A percentile compares a stretch with the other conserved stretches of the same genome.
Conservation (phyloP, 2,329 filamentous ascomycete genomes). For the Hypoxylon sp. region DNA sequence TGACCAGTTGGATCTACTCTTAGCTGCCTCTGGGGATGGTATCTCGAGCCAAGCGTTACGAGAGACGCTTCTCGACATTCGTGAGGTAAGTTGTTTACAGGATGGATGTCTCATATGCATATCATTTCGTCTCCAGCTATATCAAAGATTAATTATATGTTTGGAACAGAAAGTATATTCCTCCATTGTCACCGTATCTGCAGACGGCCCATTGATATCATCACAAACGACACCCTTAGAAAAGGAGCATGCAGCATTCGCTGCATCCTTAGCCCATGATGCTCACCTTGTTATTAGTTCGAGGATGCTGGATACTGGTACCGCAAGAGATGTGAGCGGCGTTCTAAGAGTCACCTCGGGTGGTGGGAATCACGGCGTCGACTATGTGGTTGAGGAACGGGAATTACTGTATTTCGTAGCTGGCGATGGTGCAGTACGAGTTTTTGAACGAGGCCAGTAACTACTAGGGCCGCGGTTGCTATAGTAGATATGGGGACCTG, state of each 20-base stretch:
- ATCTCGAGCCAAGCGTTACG: slow-evolving; percentile 62
- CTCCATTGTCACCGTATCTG: slow-evolving; percentile 76
- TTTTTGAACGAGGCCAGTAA: slow-evolving; percentile 85
- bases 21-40: slow-evolving; percentile 68
- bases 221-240: slow-evolving; percentile 74
- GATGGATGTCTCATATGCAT: slow-evolving; percentile 17
- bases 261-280: slow-evolving; percentile 79
- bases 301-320: slow-evolving; percentile 84
- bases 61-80: slow-evolving; percentile 69
- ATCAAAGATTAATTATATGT: slow-evolving; percentile 44
- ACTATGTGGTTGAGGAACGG: slow-evolving; percentile 63
- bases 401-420: slow-evolving; percentile 87
- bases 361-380: slow-evolving; percentile 49
- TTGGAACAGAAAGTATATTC: slow-evolving; percentile 70
- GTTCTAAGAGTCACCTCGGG: slow-evolving; percentile 82
- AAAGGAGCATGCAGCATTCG: slow-evolving; percentile 76
- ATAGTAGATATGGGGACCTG: neutral
- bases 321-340: slow-evolving; percentile 91
- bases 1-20: slow-evolving; percentile 74
- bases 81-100: slow-evolving; percentile 67
- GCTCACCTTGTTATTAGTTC: slow-evolving; percentile 79
- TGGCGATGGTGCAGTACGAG: slow-evolving; percentile 81
- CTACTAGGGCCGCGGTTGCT: slow-evolving; percentile 53
- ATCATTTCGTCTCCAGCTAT: slow-evolving; percentile 6
- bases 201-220: slow-evolving; percentile 78